These are phyloP conservation scores for Penicillium sp. DNA, from an alignment of 2,329 filamentous ascomycete genomes.

Conservation along the genomic window DNA sequence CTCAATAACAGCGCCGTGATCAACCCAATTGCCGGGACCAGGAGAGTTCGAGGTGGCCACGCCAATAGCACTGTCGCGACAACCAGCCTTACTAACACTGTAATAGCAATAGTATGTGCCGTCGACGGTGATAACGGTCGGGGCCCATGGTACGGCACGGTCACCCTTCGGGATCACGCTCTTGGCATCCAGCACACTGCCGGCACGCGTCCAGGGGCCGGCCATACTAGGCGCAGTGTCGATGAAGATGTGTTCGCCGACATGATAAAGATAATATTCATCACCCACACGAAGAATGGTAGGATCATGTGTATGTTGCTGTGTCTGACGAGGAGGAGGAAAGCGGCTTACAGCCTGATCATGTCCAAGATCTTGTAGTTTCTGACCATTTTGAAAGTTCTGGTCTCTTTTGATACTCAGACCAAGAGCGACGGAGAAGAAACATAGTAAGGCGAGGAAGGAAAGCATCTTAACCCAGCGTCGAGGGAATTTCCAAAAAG, in stretches of 20 bases:
- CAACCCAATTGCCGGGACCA: conserved; percentile 36
- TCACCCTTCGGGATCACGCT: conserved; percentile 38
- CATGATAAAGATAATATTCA: conserved; percentile 36
- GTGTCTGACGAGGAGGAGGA: conserved; percentile 25
- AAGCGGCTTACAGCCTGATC: conserved; percentile 11
- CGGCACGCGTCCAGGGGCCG: conserved; percentile 34
- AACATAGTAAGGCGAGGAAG: conserved; percentile 19
- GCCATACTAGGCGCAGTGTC: conserved; percentile 29
- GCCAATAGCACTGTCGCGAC: conserved; percentile 63
- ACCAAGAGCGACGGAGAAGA: conserved; percentile 20
- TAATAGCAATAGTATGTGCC: conserved; percentile 66
- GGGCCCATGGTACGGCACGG: conserved; percentile 51
- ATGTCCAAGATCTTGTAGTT: conserved; percentile 8
- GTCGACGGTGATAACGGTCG: conserved; percentile 59
- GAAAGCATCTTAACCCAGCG: conserved; percentile 26
- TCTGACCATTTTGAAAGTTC: conserved; percentile 4
- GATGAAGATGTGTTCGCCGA: conserved; percentile 34
- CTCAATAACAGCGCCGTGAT: conserved; percentile 40
- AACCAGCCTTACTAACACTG: conserved; percentile 61
- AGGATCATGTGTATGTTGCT: conserved; percentile 35
- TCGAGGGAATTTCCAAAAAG: conserved; percentile 21
- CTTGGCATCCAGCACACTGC: conserved; percentile 30
- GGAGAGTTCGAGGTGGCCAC: conserved; percentile 50
- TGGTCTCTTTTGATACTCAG: conserved; percentile 13
- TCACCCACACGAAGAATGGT: conserved; percentile 30